Percentiles rank a stretch among this genome's conserved stretches.
These are phyloP conservation scores for Hyparrhenia diplandra DNA, from an alignment of 176 grass and related monocot genomes.

Conservation along the genomic window DNA sequence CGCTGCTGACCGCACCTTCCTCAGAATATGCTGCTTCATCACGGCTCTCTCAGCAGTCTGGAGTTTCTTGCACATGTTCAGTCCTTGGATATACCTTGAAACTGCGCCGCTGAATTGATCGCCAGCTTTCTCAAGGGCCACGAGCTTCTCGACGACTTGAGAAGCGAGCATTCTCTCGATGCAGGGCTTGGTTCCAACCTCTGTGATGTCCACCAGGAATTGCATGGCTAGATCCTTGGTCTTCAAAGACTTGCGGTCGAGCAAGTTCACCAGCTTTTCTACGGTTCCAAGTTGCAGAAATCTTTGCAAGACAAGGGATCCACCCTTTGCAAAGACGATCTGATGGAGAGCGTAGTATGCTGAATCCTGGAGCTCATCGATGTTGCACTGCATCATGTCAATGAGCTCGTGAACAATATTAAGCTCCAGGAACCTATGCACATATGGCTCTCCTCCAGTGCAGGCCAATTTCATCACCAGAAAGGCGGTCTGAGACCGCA, in stretches of 20 bases:
- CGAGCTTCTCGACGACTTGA: constrained; percentile 54
- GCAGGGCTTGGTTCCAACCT: constrained; percentile 56
- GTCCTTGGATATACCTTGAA: constrained; percentile 63
- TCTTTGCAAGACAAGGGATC: constrained; percentile 42
- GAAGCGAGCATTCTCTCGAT: constrained; percentile 61
- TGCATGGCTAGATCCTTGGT: constrained; percentile 55
- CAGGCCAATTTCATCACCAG: constrained; percentile 73
- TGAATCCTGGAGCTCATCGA: constrained; percentile 63
- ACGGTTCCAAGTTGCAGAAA: constrained; percentile 43
- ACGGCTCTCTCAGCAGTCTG: constrained; percentile 54
- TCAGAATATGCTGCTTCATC: constrained; percentile 73
- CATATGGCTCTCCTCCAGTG: constrained; percentile 50
- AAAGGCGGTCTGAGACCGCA: constrained; percentile 53
- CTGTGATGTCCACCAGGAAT: constrained; percentile 54
- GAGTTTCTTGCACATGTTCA: constrained; percentile 75
- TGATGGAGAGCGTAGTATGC: constrained; percentile 65
- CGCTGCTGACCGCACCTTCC: constrained; percentile 50
- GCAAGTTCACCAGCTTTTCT: constrained; percentile 49
- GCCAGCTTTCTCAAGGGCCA: constrained; percentile 50
- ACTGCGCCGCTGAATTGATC: constrained; percentile 47
- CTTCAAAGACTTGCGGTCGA: constrained; percentile 54
- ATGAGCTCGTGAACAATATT: constrained; percentile 61
- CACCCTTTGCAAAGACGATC: constrained; percentile 65
- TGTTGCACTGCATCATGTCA: constrained; percentile 59
- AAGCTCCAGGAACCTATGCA: constrained; percentile 57